Base-by-base conservation (phyloP, 1,284 basidiomycete genomes). In the Sphaerobolus stellatus region DNA sequence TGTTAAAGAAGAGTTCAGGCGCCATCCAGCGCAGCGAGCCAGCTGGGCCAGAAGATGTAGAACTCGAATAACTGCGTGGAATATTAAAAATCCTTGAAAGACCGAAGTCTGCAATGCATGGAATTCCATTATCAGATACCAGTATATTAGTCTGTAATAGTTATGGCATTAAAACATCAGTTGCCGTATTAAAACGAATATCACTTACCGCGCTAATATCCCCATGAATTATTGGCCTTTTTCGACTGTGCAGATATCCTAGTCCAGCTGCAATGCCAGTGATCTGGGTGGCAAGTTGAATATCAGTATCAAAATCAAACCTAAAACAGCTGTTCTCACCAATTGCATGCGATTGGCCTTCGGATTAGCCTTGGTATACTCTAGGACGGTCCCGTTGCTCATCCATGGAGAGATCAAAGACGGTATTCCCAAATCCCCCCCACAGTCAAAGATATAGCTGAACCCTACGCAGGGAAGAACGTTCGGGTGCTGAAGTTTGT, bases 21-120 rank as follows among this genome's bases (percentile, higher is more conserved):
- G 48, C 28, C 48, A 49, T 49, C 48, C 48, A 49, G 16, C 48
- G 48, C 38, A 33, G 5, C 27, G 48, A 36, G 3, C 48, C 48
- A 33, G 48, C 30, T 14, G 20, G 3, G 3, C 18, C n/a, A 27
- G 30, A 49, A 4, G 29, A 8, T 9, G 48, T 49, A 22, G 41
- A 22, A 36, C 24, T 36, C 33, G 28, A 13, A 20, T 27, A 7
- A 8, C 27, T 33, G 33, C 48, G n/a, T n/a, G n/a, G n/a, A n/a
- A n/a, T n/a, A 5, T 22, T 5, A 16, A 49, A 11, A 29, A 49
- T 24, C 31, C 48, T 31, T 8, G 48, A 49, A 20, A 49, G 48
- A 4, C 48, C 48, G n/a, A 49, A 49, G 28, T 49, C 48, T 4
- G 5, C 25, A 4, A 49, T 20, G 20, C n/a, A 49, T 6, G 48